phyloP scores from a whole-genome alignment of 2,329 filamentous ascomycete genomes.

The Blastomyces emzantsi region DNA sequence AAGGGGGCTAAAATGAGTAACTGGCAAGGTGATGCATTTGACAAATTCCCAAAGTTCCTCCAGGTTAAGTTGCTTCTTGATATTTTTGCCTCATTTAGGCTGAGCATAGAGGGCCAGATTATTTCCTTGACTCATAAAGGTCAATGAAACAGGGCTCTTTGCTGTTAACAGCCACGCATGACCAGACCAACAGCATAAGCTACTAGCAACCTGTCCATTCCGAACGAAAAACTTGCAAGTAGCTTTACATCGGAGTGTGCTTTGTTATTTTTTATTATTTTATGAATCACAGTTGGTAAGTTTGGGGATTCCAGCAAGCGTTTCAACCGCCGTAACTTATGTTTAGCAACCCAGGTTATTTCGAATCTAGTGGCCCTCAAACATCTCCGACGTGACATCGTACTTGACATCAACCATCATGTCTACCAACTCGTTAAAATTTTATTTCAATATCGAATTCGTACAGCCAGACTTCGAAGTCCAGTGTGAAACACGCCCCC shows the following conservation, averaged over 20 bases:
- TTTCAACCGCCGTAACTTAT: background rate
- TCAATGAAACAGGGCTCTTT: background rate
- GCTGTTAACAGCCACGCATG: background rate
- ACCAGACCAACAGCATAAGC: no score
- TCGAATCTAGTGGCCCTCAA: background rate
- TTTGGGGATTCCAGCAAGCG: no score
- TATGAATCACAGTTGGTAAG: background rate
- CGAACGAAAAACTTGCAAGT: background rate
- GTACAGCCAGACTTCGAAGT: conserved; percentile 11
- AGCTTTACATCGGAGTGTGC: background rate
- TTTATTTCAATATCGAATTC: conserved; percentile 17
- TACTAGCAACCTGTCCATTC: background rate
- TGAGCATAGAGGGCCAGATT: background rate
- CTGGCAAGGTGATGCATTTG: background rate
- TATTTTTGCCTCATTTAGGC: background rate
- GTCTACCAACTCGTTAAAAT: conserved; percentile 10
- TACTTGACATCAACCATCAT: background rate
- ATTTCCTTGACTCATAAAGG: background rate
- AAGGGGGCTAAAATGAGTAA: background rate
- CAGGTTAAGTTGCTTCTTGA: background rate
- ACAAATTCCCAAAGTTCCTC: background rate
- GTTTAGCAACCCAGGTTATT: background rate
- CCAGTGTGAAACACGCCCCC: conserved; percentile 7
- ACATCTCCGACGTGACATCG: background rate
- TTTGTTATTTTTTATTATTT: background rate